Base-by-base conservation (phyloP, 768 basidiomycete species). In the Hygrophoropsis aurantiaca region DNA sequence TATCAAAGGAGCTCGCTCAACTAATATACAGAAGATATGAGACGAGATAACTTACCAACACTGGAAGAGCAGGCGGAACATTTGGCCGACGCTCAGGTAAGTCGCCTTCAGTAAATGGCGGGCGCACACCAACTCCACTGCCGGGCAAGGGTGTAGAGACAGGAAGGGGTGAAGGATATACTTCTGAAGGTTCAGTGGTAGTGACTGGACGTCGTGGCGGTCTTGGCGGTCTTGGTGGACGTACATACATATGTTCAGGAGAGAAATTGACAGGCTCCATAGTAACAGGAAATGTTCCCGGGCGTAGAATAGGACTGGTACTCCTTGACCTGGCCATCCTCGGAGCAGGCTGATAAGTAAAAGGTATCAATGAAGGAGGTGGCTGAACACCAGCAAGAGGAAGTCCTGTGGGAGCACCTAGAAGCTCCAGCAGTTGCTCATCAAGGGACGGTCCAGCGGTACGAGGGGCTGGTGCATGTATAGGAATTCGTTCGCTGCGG, bases 341-440 rank as follows among this genome's bases (percentile, higher is more conserved):
- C 6, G 74, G 71, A 6, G 71, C 66, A 11, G 80, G 80, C 33
- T 78, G 75, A 55, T 81, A 84, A 11, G 65, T 62, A 45, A 87
- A 77, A 0, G 79, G 80, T 0, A 76, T 69, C 5, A 86, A 57
- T 4, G 70, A 63, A 0, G 85, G 84, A 11, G 84, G 77, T 2
- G 62, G 66, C 39, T 75, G 69, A 13, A 77, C 69, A 11, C 67
- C 65, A 6, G 67, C 64, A 13, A 69, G 69, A 5, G 71, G 63
- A 1, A 70, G 62, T 18, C 67, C 64, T 13, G 72, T 67, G 8
- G 69, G 71, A 10, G 79, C 59, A n/a, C 76, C 74, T 21, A 88
- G 55, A 26, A 87, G 73, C 7, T 83, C 80, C 47, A 81, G 77
- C 4, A 88, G 61, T 44, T 80, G 77, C 41, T 84, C 75, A 8